Percentiles rank a stretch among this genome's conserved stretches.
These are phyloP conservation scores for Carex pumila DNA, from an alignment of 176 grass and related monocot species.

Conservation along the genomic window DNA sequence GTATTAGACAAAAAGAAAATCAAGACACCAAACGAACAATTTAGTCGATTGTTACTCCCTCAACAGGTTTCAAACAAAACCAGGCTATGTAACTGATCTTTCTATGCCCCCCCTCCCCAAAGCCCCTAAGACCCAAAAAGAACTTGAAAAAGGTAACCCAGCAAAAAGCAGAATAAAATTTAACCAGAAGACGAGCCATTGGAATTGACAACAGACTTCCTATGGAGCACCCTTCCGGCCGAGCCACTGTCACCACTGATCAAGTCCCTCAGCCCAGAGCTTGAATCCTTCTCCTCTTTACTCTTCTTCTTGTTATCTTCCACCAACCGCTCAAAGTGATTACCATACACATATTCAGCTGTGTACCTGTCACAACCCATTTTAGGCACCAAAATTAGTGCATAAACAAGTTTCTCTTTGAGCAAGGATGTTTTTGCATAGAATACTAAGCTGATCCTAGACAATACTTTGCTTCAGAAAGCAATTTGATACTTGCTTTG, in stretches of 20 bases:
- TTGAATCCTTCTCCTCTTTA: constrained; percentile 47
- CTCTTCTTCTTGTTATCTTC: constrained; percentile 47
- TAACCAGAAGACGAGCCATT: constrained; percentile 6
- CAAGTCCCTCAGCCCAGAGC: constrained; percentile 72
- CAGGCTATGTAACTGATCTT: background rate
- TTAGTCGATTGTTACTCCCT: background rate
- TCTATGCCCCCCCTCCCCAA: background rate
- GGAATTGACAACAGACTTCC: constrained; percentile 16
- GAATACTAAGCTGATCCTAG: background rate
- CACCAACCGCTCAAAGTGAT: constrained; percentile 72
- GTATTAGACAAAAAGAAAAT: background rate
- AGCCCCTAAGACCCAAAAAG: background rate
- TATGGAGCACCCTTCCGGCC: constrained; percentile 13
- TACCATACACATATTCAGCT: constrained; percentile 87
- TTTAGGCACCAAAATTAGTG: background rate
- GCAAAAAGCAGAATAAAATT: background rate
- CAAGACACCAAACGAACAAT: background rate
- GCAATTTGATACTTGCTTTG: background rate
- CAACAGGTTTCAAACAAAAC: background rate
- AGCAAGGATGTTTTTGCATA: background rate
- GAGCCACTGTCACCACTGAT: constrained; percentile 30
- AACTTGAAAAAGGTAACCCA: background rate
- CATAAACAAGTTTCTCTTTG: background rate
- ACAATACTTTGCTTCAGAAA: background rate
- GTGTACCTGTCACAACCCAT: constrained; percentile 35